Evolutionary conservation across 106 monocot genomes (phyloP), one percentile per base, ranked within the genome.

Genomic region (Acorus calamus): DNA sequence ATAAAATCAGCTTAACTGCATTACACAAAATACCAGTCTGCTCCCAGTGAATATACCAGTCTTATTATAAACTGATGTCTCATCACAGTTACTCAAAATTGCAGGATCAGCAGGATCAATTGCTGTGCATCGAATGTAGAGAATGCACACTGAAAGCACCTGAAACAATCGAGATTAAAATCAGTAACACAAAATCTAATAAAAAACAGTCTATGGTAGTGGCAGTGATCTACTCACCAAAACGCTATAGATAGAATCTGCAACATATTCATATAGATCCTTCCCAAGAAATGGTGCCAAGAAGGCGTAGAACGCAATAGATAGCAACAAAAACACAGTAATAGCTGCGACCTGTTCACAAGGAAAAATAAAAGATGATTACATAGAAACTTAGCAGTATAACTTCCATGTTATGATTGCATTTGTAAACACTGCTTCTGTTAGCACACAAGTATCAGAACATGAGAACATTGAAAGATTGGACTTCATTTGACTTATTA

Each of bases 101-200:
- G 81, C 79, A 74, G 80, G 74, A 72, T 92, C 86, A 66, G 86
- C 66, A 69, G 91, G 91, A 72, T 92, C 77, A 66, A 92, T 83
- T 6, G 76, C 74, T 66, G 91, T 81, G 53, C 91, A 92, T 77
- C 91, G 76, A 43, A 83, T 65, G 73, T 92, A 92, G 42, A 92
- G 83, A 47, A 92, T 56, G 11, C 83, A 63, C 8, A 92, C 83
- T 55, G 67, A 79, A 47, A 92, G 53, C 53, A 69, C 86, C 86
- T 92, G 83, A 49, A 76, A 71, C 3, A 71, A 28, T 28, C 28
- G 28, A 28, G 28, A 28, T 28, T 28, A 28, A 28, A 28, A 28
- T 28, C 28, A 7, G 42, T 14, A 57, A 56, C 52, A 42, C 11
- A 44, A 57, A 8, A 12, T 3, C 3, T 13, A 50, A 10, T 11